Evolutionary conservation across 2,329 filamentous ascomycete genomes (phyloP).

Genomic region (Boeremia exigua): DNA sequence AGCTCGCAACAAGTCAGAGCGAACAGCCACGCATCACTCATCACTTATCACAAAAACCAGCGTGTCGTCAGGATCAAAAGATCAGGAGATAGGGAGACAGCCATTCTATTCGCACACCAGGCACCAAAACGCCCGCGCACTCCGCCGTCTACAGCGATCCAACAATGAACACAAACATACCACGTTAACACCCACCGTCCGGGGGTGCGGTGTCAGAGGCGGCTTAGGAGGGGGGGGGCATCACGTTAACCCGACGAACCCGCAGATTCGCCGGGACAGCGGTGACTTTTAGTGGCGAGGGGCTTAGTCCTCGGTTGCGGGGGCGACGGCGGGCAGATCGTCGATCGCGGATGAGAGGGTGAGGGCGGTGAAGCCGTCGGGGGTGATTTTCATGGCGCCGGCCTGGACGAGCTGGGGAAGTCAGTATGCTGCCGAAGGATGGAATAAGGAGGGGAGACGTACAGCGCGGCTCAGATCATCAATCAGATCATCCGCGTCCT

Average conservation of each 20-base stretch:
- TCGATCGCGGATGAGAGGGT: slow-evolving; percentile 18
- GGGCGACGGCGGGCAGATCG: slow-evolving; percentile 13
- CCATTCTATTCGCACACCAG: too few species aligned
- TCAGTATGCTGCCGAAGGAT: not conserved
- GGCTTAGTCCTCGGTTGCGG: slow-evolving; percentile 22
- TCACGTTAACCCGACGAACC: slow-evolving; percentile 43
- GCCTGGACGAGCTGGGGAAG: slow-evolving; percentile 77
- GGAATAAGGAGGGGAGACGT: slow-evolving; percentile 53
- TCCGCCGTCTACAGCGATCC: too few species aligned
- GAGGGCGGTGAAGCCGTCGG: slow-evolving; percentile 78
- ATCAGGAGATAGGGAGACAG: too few species aligned
- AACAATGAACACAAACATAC: too few species aligned
- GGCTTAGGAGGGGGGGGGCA: slow-evolving; percentile 33
- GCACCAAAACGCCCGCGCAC: too few species aligned
- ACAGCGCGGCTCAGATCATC: slow-evolving; percentile 91
- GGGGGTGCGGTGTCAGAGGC: slow-evolving; percentile 42
- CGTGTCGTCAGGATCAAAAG: too few species aligned
- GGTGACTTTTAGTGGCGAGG: slow-evolving; percentile 37
- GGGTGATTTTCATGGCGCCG: slow-evolving; percentile 84
- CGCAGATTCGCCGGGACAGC: slow-evolving; percentile 33
- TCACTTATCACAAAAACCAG: too few species aligned
- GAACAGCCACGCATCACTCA: too few species aligned
- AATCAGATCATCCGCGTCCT: slow-evolving; percentile 88
- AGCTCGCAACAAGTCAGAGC: too few species aligned
- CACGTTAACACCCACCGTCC: slow-evolving; percentile 42